Evolutionary conservation across 2,329 filamentous ascomycete genomes (phyloP).

Genomic region (Botrytis pseudocinerea): DNA sequence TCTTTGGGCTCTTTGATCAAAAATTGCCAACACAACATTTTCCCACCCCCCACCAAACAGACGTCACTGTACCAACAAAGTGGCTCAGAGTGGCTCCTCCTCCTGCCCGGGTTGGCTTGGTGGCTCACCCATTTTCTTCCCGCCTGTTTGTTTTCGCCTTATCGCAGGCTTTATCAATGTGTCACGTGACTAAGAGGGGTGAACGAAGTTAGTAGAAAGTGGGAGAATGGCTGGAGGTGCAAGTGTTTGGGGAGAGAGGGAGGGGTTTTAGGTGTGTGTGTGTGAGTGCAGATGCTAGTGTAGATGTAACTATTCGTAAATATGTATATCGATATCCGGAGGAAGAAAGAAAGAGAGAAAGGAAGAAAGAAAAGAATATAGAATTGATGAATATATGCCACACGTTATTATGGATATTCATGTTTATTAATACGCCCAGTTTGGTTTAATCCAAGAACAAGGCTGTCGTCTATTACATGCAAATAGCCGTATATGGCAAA

Average conservation of each 20-base stretch:
- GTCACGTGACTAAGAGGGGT: neutral
- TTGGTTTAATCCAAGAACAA: neutral
- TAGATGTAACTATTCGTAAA: too few species aligned
- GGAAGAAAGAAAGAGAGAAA: neutral
- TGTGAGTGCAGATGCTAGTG: neutral
- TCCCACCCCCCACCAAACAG: neutral
- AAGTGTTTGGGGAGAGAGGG: neutral
- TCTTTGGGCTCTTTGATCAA: neutral
- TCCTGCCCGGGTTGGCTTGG: neutral
- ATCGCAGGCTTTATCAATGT: neutral
- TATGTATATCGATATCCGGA: neutral
- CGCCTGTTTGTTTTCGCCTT: neutral
- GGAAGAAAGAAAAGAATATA: neutral
- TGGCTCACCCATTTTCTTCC: neutral
- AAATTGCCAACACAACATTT: conserved; percentile 2
- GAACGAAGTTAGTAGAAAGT: conserved; percentile 4
- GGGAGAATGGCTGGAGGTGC: neutral
- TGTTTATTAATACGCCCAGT: neutral
- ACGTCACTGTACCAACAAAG: conserved; percentile 3
- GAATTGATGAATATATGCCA: too few species aligned
- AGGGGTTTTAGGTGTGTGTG: neutral
- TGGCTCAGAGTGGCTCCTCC: neutral
- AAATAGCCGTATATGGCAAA: neutral
- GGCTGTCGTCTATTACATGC: neutral
- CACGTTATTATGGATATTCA: neutral